Percentiles rank a stretch among this genome's conserved stretches.
phyloP scores from a whole-genome alignment of 768 basidiomycete genomes.

The Leucosporidium yakuticum region DNA sequence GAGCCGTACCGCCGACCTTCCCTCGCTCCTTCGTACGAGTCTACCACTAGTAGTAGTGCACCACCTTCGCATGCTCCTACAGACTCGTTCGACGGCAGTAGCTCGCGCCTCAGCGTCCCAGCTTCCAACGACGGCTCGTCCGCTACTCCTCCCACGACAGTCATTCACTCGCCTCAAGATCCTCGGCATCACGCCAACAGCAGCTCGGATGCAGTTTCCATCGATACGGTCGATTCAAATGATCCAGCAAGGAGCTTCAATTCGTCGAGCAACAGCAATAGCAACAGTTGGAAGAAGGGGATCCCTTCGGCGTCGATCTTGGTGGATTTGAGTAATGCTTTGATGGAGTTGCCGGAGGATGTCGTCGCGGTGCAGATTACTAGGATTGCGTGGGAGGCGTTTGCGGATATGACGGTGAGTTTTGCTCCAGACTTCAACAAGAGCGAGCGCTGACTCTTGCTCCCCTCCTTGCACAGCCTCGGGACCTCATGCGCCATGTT shows the following conservation, averaged over 20 bases:
- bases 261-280: not conserved
- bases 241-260: not conserved
- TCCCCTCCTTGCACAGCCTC: constrained; percentile 22
- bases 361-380: constrained; percentile 37
- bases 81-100: not conserved
- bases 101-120: constrained; percentile 6
- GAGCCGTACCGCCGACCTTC: constrained; percentile 8
- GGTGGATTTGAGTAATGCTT: constrained; percentile 28
- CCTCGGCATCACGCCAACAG: not conserved
- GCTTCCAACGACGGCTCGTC: not conserved
- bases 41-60: not conserved
- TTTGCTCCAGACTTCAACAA: too few species aligned
- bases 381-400: constrained; percentile 36
- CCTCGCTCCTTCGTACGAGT: constrained; percentile 23
- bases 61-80: not conserved
- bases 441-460: not conserved
- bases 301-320: not conserved
- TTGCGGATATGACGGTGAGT: constrained; percentile 32
- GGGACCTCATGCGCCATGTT: constrained; percentile 39
- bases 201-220: not conserved
- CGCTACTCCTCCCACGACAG: not conserved
- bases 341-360: constrained; percentile 29
- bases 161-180: not conserved
- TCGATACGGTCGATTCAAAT: constrained; percentile 21
- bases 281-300: not conserved